Evolutionary conservation across 768 basidiomycete species (phyloP), one percentile per base, ranked within the genome.

Genomic region (Mycena leptocephala): DNA sequence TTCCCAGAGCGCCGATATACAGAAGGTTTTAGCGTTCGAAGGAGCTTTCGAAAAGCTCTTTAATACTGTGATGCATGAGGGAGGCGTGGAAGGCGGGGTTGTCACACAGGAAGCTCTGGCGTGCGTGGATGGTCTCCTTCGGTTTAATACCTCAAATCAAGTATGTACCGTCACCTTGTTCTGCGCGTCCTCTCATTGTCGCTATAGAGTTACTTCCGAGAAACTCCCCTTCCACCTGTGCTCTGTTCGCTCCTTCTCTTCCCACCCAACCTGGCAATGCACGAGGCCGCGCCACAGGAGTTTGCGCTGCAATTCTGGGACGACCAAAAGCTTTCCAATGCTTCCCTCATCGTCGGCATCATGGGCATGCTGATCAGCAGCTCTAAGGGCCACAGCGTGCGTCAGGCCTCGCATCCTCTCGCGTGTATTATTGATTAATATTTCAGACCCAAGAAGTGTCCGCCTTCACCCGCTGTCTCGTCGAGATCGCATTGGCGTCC

Each of bases 251-350:
- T 94, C 28, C 89, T 95, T 55, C 92, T 92, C 58, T 97, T 93
- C 83, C 95, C 94, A 35, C 89, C 92, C 33, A 89, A 87, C 58
- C 83, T 95, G 1, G 90, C 90, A 37, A 83, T 90, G 30, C 89
- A 90, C 69, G 90, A 91, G 68, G 80, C 87, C 7, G 89, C 90
- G n/a, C 95, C 94, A 1, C 96, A 98, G 82, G 94, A 96, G 76
- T 99, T 99, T 84, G 94, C 97, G 1, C 86, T 99, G 56, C 98
- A 99, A 82, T 97, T 97, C 84, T 99, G 98, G 98, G 96, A 97
- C 78, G 90, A 93, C 51, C 95, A 97, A 83, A 99, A 99, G 84
- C 85, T 90, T n/a, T 85, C 90, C 28, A 99, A 98, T 81, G 92
- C 93, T 1, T 89, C 90, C 0, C 85, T 97, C n/a, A 92, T 96